Conservation (phyloP, 1,284 basidiomycete species). For the Trichosporon faecale region DNA sequence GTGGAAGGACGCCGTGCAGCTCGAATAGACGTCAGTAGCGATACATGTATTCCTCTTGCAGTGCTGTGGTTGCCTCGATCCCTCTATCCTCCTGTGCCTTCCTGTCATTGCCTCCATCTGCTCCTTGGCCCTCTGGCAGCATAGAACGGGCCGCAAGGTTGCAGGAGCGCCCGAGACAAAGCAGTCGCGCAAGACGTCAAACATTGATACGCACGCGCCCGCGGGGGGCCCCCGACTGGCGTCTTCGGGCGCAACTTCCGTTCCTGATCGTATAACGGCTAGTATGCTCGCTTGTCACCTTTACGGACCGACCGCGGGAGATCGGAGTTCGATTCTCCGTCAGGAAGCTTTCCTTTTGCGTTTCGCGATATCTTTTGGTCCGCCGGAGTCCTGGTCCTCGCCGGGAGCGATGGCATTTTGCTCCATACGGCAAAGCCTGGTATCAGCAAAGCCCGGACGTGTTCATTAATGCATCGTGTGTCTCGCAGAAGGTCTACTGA, state of each 20-base stretch:
- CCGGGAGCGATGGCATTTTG: too few relatives aligned
- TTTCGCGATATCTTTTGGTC: neutral
- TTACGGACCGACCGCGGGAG: too few relatives aligned
- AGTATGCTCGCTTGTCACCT: slow-evolving; percentile 42
- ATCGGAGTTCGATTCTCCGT: slow-evolving; percentile 39
- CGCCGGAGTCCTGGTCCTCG: neutral
- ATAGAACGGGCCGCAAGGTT: neutral
- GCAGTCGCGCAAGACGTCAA: too few relatives aligned
- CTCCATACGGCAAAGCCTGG: too few relatives aligned
- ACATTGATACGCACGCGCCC: too few relatives aligned
- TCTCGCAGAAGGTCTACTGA: neutral
- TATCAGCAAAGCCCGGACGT: too few relatives aligned
- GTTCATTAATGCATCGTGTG: neutral
- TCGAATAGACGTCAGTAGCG: slow-evolving; percentile 16
- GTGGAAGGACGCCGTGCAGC: slow-evolving; percentile 29
- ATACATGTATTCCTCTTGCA: neutral
- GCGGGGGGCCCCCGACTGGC: too few relatives aligned
- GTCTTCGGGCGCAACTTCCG: neutral
- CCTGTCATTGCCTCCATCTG: too few relatives aligned
- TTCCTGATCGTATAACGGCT: slow-evolving; percentile 41
- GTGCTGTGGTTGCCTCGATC: too few relatives aligned
- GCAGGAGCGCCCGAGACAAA: neutral
- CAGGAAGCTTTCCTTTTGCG: slow-evolving; percentile 26
- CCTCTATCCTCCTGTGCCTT: too few relatives aligned
- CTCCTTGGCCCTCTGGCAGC: neutral